These are phyloP conservation scores for Metschnikowia colocasiae DNA, from an alignment of 805 yeast species.

Conservation along the genomic window DNA sequence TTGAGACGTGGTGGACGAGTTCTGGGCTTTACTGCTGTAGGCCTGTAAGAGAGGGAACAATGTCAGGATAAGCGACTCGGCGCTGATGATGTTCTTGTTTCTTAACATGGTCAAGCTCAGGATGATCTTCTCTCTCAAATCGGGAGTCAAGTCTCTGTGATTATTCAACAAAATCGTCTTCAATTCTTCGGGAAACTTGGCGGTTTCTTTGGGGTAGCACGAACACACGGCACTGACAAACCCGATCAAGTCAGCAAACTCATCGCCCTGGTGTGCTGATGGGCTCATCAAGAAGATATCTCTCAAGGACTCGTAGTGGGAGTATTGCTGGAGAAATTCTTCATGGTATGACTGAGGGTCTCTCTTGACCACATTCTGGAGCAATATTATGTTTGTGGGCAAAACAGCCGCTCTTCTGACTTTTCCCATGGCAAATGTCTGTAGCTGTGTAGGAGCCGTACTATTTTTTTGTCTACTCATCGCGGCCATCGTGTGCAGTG, in stretches of 20 bases:
- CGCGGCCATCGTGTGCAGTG: constrained; percentile 11
- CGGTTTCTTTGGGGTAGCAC: constrained; percentile 88
- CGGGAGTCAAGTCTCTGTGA: constrained; percentile 80
- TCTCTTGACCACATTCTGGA: constrained; percentile 88
- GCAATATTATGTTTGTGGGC: constrained; percentile 85
- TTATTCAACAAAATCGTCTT: constrained; percentile 63
- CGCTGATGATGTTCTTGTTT: constrained; percentile 72
- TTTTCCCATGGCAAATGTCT: constrained; percentile 60
- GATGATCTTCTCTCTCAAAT: constrained; percentile 84
- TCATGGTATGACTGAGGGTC: constrained; percentile 94
- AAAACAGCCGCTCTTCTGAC: constrained; percentile 87
- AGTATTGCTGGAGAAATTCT: constrained; percentile 87
- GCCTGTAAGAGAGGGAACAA: constrained; percentile 80
- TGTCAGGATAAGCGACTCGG: constrained; percentile 80
- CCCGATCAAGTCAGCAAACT: constrained; percentile 79
- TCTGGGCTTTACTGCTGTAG: constrained; percentile 43
- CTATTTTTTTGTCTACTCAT: constrained; percentile 11
- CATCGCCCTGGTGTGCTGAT: constrained; percentile 33
- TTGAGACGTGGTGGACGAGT: constrained; percentile 39
- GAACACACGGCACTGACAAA: constrained; percentile 89
- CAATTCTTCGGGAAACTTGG: constrained; percentile 77
- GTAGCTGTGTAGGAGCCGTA: not conserved
- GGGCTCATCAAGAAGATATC: constrained; percentile 82
- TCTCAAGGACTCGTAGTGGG: constrained; percentile 86
- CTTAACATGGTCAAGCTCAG: constrained; percentile 87